Base-by-base conservation (phyloP, 306 rosid species). In the Cucurbita moschata region DNA sequence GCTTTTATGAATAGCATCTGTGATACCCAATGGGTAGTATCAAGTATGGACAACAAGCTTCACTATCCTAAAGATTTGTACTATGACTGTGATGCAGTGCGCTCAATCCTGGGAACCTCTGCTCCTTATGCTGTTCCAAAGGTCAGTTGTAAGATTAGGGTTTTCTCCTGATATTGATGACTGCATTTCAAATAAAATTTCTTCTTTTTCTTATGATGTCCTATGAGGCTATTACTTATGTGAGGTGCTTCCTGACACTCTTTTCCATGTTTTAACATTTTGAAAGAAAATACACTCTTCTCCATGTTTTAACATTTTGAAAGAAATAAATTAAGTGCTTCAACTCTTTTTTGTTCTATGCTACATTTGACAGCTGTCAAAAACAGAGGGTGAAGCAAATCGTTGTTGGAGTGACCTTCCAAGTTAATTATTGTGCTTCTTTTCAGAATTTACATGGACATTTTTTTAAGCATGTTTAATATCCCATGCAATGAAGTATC, bases 121-220 rank as follows among this genome's bases (percentile, higher is more conserved):
- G 98, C 92, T 10, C 92, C 97, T 35, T 90, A 78, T 85, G 92
- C 89, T 77, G 81, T 87, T 78, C 97, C 96, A n/a, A 93, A 90
- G 98, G 98, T 93, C 83, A 69, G 91, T 70, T 77, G 42, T 12
- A 66, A 64, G 58, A 26, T 23, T 11, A 44, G 55, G 72, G 72
- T 18, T 43, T 35, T 49, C 38, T 42, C 40, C 30, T 49, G 37
- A 54, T 75, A n/a, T 52, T 67, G 59, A 39, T 35, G 19, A 23
- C 10, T 44, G 3, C 7, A 16, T 70, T 70, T 47, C 19, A 35
- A 70, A 51, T 50, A 8, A 19, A 21, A 7, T 44, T 68, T 30
- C 21, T 35, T 47, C 43, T 68, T 8, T 7, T 42, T 7, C 14
- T 23, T 23, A 26, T 47, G 44, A 23, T 26, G 5, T 68, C 43